These are phyloP conservation scores for Scutellaria barbata DNA, from an alignment of 257 asterid species.

Conservation along the genomic window DNA sequence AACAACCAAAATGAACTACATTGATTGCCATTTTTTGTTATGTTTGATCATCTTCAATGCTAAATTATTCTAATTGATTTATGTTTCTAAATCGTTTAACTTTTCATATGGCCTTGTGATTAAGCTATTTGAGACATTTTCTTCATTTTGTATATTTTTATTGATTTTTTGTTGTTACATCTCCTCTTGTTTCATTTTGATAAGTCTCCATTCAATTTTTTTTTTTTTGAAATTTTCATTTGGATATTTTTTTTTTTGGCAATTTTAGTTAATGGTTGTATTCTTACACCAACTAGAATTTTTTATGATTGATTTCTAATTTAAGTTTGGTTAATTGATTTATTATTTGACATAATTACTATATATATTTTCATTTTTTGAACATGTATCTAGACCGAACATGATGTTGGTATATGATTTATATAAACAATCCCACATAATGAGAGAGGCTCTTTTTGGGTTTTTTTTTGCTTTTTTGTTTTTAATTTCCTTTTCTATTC, in stretches of 20 bases:
- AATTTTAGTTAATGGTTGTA: neutral
- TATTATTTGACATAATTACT: neutral
- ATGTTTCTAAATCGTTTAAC: neutral
- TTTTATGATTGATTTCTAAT: neutral
- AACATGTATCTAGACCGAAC: neutral
- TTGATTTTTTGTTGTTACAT: conserved; percentile 14
- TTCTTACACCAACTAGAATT: neutral
- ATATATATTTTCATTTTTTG: neutral
- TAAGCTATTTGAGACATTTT: neutral
- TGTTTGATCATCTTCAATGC: neutral
- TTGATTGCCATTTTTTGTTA: neutral
- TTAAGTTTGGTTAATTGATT: neutral
- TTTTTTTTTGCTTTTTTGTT: too few relatives aligned
- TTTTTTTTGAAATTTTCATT: neutral
- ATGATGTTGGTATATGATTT: neutral
- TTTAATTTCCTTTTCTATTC: neutral
- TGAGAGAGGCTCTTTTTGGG: neutral
- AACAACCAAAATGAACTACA: neutral
- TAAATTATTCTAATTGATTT: neutral
- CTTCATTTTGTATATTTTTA: conserved; percentile 14
- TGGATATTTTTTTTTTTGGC: neutral
- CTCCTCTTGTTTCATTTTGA: conserved; percentile 16
- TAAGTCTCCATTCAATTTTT: neutral
- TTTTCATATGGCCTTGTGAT: neutral
- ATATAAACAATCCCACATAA: neutral